Percentiles rank a stretch among this genome's conserved stretches.
Evolutionary conservation across 805 yeast genomes (phyloP).

Genomic region (Ogataea methanolica): DNA sequence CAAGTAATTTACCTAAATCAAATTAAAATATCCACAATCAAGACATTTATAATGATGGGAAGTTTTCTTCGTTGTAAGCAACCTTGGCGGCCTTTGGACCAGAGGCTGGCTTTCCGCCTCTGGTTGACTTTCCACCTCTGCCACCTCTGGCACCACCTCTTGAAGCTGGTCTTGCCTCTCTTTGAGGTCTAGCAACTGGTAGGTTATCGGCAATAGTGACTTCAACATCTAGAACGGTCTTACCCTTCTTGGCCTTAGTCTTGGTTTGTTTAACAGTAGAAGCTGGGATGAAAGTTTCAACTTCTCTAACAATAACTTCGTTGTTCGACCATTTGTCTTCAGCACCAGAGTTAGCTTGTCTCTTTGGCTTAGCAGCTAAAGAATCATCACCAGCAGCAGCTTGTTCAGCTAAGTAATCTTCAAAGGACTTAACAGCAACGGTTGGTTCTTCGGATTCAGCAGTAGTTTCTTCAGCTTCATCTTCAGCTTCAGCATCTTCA

Average conservation of each 20-base stretch:
- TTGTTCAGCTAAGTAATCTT: slow-evolving; percentile 78
- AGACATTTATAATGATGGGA: slow-evolving; percentile 60
- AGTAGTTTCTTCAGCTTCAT: slow-evolving; percentile 35
- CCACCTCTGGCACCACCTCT: slow-evolving; percentile 28
- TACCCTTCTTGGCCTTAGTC: slow-evolving; percentile 76
- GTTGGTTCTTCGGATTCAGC: slow-evolving; percentile 34
- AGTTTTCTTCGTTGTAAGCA: slow-evolving; percentile 47
- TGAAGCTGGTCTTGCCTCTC: slow-evolving; percentile 16
- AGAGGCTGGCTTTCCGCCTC: slow-evolving; percentile 17
- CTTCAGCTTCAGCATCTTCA: slow-evolving; percentile 54
- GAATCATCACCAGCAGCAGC: slow-evolving; percentile 31
- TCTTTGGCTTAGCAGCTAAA: slow-evolving; percentile 29
- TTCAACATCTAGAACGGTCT: slow-evolving; percentile 69
- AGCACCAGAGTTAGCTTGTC: slow-evolving; percentile 56
- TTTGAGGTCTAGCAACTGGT: slow-evolving; percentile 33
- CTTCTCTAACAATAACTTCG: slow-evolving; percentile 61
- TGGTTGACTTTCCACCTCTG: slow-evolving; percentile 21
- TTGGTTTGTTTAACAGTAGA: slow-evolving; percentile 63
- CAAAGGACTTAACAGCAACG: slow-evolving; percentile 64
- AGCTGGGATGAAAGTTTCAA: slow-evolving; percentile 55
- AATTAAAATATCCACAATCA: not conserved
- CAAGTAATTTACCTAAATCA: not conserved
- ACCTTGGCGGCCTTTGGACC: slow-evolving; percentile 26
- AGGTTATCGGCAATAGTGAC: slow-evolving; percentile 63
- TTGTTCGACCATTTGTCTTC: slow-evolving; percentile 49